These are phyloP conservation scores for Solanum commersonii DNA, from an alignment of 257 asterid genomes.

Conservation along the genomic window DNA sequence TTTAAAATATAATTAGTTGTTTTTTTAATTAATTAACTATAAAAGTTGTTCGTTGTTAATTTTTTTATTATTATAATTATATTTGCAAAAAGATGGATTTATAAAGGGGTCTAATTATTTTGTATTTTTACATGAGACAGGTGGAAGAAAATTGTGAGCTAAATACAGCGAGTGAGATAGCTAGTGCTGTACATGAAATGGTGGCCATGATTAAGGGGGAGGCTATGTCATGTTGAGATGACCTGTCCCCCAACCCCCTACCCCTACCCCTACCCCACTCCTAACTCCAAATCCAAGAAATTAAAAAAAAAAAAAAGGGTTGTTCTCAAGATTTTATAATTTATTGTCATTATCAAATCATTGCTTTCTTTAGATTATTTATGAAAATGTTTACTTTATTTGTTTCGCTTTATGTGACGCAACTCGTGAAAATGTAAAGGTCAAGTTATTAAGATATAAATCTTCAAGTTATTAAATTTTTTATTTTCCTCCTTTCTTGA, in stretches of 20 bases:
- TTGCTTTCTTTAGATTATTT: background rate
- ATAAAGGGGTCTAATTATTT: background rate
- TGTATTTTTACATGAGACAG: constrained; percentile 18
- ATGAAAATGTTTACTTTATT: background rate
- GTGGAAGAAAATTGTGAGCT: constrained; percentile 59
- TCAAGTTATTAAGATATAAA: background rate
- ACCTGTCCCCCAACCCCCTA: background rate
- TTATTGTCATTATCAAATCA: background rate
- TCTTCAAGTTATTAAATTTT: background rate
- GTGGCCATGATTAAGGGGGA: constrained; percentile 47
- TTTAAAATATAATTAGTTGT: too few relatives aligned
- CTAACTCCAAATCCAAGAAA: background rate
- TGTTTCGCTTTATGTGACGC: background rate
- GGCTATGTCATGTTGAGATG: constrained; percentile 15
- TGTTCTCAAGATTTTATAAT: background rate
- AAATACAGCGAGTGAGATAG: constrained; percentile 57
- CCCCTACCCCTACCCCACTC: background rate
- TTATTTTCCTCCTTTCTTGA: background rate
- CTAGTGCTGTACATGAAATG: constrained; percentile 55
- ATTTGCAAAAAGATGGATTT: background rate
- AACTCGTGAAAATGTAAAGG: background rate
- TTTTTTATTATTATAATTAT: background rate
- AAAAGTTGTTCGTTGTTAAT: background rate
- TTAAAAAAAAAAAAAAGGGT: background rate
- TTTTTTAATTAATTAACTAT: too few relatives aligned